Base-by-base conservation (phyloP, 2,329 filamentous ascomycete species). In the Plenodomus tracheiphilus region DNA sequence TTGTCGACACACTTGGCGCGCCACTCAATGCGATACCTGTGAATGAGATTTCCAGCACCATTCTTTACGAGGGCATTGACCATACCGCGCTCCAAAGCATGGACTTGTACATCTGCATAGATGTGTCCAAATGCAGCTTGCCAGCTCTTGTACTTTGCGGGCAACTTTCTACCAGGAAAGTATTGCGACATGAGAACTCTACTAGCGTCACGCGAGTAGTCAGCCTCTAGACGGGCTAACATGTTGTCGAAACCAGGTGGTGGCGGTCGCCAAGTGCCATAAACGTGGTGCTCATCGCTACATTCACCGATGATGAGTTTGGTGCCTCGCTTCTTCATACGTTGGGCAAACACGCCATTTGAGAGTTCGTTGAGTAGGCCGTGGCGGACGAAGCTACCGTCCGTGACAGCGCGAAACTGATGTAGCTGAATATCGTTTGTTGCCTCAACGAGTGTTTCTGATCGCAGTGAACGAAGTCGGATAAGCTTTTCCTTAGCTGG, bases 21-120 rank as follows among this genome's bases (percentile, higher is more conserved):
- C 73, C 77, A 82, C 41, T 84, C 78, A 48, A 84, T 77, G 1
- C 81, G 74, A 54, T 84, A 84, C 2, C 81, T 69, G 37, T 78
- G 70, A 0, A 84, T 54, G 5, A 81, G 68, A 41, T 73, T 65
- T 4, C 74, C 77, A 0, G 76, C 73, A 0, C 76, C 77, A 2
- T 70, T 72, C 15, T 65, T 58, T 0, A 71, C 71, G 1, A 84
- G 68, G 0, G 74, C 72, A 30, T 76, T 65, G 4, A 77, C 69
- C 47, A 83, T 76, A 0, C 81, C 81, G 6, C 81, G 76, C 61
- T 81, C 74, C 15, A 81, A 74, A 16, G 71, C 68, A 56, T 84
- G 76, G 8, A 84, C 77, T 58, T 84, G 81, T 51, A 82, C 77
- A 45, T 82, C 78, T 2, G 81, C 80, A 53, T 84, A 84, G 5